Evolutionary conservation across 169 alveolate genomes (phyloP), one percentile per base, ranked within the genome.

Genomic region (Cryptosporidium parvum): DNA sequence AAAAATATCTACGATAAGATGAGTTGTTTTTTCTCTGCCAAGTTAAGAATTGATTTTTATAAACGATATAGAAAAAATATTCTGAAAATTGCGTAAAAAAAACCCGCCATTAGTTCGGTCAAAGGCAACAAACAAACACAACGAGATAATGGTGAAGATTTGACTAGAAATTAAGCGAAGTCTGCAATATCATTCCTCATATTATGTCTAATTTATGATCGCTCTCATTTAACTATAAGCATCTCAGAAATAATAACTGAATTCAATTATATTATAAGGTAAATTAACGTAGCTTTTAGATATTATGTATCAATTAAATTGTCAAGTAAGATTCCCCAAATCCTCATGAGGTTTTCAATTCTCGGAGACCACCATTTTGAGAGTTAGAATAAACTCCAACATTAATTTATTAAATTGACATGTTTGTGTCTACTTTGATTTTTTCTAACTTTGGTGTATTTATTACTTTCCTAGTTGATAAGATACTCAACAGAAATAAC

Each of bases 401-500:
- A 56, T 56, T 56, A 56, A 23, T 56, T 23, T n/a, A n/a, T 56
- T 56, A 42, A 9, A 42, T 42, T 9, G 16, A 42, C 48, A 9
- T 9, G 8, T 42, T 42, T 9, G 48, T 9, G 16, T 9, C 48
- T 1, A 42, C 16, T 8, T 56, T 56, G 29, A 26, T 56, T 16
- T 56, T 23, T 0, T 56, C 67, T 56, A 56, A 56, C 67, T 56
- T 56, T 14, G 26, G 37, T 8, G 67, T n/a, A 26, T 26, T 56
- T 26, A 23, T 37, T 37, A 70, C 29, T 18, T 69, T 1, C 12
- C 44, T 73, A 73, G 86, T 73, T 73, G 16, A 73, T 73, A 33
- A 73, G 59, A 37, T 73, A 73, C 31, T 73, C 86, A 16, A 73
- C 86, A 37, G 86, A 73, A 56, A 73, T 73, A 35, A 73, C 35